Percentiles rank a stretch among this genome's conserved stretches.
These are phyloP conservation scores for Eleusine coracana DNA, from an alignment of 176 grass and related monocot species.

Conservation along the genomic window DNA sequence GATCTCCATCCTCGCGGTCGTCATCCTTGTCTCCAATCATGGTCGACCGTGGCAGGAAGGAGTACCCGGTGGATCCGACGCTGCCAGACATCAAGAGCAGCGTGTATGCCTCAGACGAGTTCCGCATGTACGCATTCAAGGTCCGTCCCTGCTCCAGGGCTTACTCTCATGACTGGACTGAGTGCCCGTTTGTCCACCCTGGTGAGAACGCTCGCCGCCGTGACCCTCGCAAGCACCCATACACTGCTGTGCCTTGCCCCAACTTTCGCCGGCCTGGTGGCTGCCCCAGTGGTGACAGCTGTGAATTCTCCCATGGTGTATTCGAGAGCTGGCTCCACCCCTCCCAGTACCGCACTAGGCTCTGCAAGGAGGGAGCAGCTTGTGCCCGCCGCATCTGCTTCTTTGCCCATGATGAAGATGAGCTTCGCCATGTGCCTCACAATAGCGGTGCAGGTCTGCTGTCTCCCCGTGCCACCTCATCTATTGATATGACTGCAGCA, in stretches of 20 bases:
- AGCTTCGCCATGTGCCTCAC: constrained; percentile 73
- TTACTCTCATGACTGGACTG: constrained; percentile 91
- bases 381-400: constrained; percentile 88
- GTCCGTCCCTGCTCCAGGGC: constrained; percentile 86
- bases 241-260: constrained; percentile 85
- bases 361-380: constrained; percentile 73
- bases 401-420: constrained; percentile 82
- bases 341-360: constrained; percentile 85
- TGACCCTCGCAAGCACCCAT: constrained; percentile 76
- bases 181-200: constrained; percentile 88
- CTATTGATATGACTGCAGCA: constrained; percentile 70
- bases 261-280: constrained; percentile 77
- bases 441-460: constrained; percentile 59
- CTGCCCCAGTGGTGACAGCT: constrained; percentile 70
- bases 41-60: constrained; percentile 67
- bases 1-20: constrained; percentile 47
- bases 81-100: constrained; percentile 87
- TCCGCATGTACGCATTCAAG: constrained; percentile 92
- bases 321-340: constrained; percentile 98
- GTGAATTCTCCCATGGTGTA: constrained; percentile 86
- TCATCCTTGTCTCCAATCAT: constrained; percentile 59
- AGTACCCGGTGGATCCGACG: constrained; percentile 82
- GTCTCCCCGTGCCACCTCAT: constrained; percentile 67
- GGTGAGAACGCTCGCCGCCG: constrained; percentile 88
- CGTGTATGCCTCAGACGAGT: constrained; percentile 80